Percentiles rank a stretch among this genome's conserved stretches.
Evolutionary conservation across 2,329 filamentous ascomycete genomes (phyloP).

Genomic region (Aspergillus sp.): DNA sequence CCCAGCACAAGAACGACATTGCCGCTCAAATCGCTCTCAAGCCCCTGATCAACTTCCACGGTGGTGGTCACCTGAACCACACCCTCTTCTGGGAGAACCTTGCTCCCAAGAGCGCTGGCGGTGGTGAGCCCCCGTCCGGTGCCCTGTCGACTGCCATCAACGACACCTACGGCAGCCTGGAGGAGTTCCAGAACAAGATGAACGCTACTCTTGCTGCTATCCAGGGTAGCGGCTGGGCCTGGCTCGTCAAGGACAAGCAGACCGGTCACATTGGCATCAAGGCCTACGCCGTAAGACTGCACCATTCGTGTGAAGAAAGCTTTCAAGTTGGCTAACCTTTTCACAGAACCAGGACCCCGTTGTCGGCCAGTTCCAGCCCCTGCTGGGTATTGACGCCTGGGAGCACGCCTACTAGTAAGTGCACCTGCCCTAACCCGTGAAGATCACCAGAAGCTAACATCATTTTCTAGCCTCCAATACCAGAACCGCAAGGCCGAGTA

Average conservation of each 20-base stretch:
- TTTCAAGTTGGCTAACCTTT: slow-evolving; percentile 8
- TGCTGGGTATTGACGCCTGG: slow-evolving; percentile 92
- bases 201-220: slow-evolving; percentile 65
- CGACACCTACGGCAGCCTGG: slow-evolving; percentile 59
- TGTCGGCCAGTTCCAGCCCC: slow-evolving; percentile 75
- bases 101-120: slow-evolving; percentile 62
- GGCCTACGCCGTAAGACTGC: slow-evolving; percentile 61
- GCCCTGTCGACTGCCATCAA: slow-evolving; percentile 61
- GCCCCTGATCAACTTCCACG: slow-evolving; percentile 65
- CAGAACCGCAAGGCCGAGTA: slow-evolving; percentile 97
- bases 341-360: slow-evolving; percentile 80
- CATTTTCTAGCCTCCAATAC: slow-evolving; percentile 70
- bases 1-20: slow-evolving; percentile 56
- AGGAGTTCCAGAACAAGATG: slow-evolving; percentile 63
- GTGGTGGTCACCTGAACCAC: slow-evolving; percentile 65
- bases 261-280: slow-evolving; percentile 59
- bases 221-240: slow-evolving; percentile 66
- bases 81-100: slow-evolving; percentile 69
- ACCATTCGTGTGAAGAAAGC: neutral
- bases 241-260: slow-evolving; percentile 64
- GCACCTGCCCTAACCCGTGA: neutral
- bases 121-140: slow-evolving; percentile 63
- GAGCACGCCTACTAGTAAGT: slow-evolving; percentile 88
- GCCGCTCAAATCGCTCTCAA: slow-evolving; percentile 60
- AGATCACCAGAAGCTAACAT: slow-evolving; percentile 19